These are phyloP conservation scores for Tylopilus felleus DNA, from an alignment of 768 basidiomycete species.

Conservation along the genomic window DNA sequence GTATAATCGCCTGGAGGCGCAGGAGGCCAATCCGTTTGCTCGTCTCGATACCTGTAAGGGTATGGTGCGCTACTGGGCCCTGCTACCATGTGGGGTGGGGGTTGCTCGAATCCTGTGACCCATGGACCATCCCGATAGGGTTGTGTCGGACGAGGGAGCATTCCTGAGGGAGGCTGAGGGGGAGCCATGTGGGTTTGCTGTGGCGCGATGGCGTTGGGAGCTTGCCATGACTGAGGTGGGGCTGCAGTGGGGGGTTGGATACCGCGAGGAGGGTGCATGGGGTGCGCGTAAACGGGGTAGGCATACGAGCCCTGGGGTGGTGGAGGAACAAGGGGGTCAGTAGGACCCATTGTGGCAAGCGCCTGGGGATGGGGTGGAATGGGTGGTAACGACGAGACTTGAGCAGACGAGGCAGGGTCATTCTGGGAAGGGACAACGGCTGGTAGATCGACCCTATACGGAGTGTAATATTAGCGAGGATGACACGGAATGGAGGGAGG, in stretches of 20 bases:
- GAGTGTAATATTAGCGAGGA: neutral
- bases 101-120: constrained; percentile 53
- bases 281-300: constrained; percentile 40
- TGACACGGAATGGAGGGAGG: neutral
- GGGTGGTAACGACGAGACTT: constrained; percentile 24
- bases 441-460: constrained; percentile 26
- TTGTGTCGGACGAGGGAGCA: constrained; percentile 43
- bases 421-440: constrained; percentile 16
- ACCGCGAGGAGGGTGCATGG: constrained; percentile 37
- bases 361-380: constrained; percentile 28
- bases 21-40: constrained; percentile 46
- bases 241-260: constrained; percentile 46
- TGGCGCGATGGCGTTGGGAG: constrained; percentile 56
- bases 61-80: constrained; percentile 44
- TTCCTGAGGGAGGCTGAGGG: constrained; percentile 42
- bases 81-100: constrained; percentile 46
- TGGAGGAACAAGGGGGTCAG: constrained; percentile 29
- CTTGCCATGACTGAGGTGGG: constrained; percentile 65
- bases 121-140: constrained; percentile 52
- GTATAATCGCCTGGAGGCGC: constrained; percentile 44
- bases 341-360: constrained; percentile 27
- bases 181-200: constrained; percentile 60
- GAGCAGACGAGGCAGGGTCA: constrained; percentile 25
- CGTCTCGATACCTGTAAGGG: constrained; percentile 63
- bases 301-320: constrained; percentile 27